phyloP scores from a whole-genome alignment of 2,329 filamentous ascomycete genomes.

The Furcasterigmium furcatum region DNA sequence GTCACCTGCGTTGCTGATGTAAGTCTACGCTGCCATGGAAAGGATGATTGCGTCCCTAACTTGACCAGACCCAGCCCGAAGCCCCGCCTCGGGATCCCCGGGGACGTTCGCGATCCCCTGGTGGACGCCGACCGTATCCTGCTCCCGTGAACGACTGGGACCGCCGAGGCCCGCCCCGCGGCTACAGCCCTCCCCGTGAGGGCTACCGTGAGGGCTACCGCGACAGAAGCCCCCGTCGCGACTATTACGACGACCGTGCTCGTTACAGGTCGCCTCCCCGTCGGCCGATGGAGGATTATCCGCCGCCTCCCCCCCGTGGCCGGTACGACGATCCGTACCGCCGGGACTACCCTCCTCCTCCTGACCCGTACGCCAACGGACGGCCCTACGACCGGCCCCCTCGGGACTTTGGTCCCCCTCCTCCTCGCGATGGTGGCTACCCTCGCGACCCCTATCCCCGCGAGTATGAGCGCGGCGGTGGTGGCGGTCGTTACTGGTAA shows the following conservation, averaged over 20 bases:
- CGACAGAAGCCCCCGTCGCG: constrained; percentile 79
- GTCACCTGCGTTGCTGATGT: constrained; percentile 90
- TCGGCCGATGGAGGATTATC: constrained; percentile 75
- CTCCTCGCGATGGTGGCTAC: constrained; percentile 48
- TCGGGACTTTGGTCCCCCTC: constrained; percentile 34
- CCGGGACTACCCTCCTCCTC: constrained; percentile 61
- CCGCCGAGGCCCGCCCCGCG: constrained; percentile 72
- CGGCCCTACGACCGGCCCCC: constrained; percentile 52
- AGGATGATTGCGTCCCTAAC: background rate
- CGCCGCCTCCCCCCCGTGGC: constrained; percentile 59
- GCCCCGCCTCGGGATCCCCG: constrained; percentile 64
- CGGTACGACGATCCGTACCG: constrained; percentile 78
- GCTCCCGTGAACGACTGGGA: constrained; percentile 77
- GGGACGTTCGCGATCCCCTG: constrained; percentile 72
- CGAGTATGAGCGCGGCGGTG: constrained; percentile 40
- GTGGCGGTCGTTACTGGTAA: constrained; percentile 48
- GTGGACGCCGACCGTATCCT: constrained; percentile 61
- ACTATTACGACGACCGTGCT: constrained; percentile 84
- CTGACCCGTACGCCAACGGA: constrained; percentile 57
- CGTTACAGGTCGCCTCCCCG: constrained; percentile 79
- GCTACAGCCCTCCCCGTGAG: constrained; percentile 76
- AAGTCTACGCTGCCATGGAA: constrained; percentile 35
- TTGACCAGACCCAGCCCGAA: constrained; percentile 71
- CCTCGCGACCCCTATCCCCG: constrained; percentile 39
- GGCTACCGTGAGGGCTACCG: constrained; percentile 73